Evolutionary conservation across 2,329 filamentous ascomycete genomes (phyloP), one percentile per base, ranked within the genome.

Genomic region (Fusarium floridanum): DNA sequence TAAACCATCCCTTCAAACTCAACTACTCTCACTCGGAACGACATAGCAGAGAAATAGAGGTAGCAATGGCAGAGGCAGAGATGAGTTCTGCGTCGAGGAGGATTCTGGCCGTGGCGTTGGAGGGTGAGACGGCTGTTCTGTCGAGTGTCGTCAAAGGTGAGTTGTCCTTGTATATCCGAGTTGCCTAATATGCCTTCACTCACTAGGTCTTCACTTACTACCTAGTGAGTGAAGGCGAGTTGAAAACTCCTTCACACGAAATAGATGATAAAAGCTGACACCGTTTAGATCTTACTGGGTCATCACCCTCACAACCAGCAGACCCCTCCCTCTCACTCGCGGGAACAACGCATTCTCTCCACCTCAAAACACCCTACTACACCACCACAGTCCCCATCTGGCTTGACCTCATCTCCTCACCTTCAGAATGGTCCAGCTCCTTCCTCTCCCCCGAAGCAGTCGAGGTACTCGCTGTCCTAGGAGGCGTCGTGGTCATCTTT

Each of bases 281-380:
- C 6, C 11, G 4, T 36, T 24, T 68, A 91, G 89, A 89, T 60
- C 85, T 91, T 62, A 90, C 89, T 1, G 88, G 88, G 61, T 82
- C 82, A 5, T 78, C 80, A 22, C 88, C 77, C 17, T 75, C 76
- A 45, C 61, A 83, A 34, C 82, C 82, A 34, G 77, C 82, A 50
- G 81, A 81, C 17, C 67, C 82, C 80, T 74, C 74, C 9, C 78
- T 83, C 3, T 83, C 85, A 4, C 83, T 91, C 36, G 91, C 91
- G 2, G 91, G 91, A 29, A 87, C 86, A 37, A 90, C 91, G 17
- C 91, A 92, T 76, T 80, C 82, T 50, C 85, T 91, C 36, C 68
- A 82, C 10, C 82, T 93, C 64, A 85, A 85, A 70, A 93, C 90
- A 22, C 77, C 84, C 16, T 93, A 93, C 84, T 93, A 93, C 83